Conservation (phyloP, 768 basidiomycete species). For the Leccinum imitatum region DNA sequence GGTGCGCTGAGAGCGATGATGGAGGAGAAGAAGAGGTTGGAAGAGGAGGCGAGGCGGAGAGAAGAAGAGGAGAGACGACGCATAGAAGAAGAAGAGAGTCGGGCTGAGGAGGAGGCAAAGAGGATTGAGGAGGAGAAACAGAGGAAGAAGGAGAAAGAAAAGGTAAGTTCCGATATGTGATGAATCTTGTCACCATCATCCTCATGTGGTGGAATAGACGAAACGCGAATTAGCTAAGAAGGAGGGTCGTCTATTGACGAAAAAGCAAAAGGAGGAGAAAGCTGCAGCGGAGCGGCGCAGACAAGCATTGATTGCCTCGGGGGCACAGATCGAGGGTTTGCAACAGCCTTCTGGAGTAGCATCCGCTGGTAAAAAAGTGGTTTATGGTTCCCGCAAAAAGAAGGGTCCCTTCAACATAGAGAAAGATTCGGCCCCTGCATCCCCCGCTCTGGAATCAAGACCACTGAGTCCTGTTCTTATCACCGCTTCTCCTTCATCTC, state of each 20-base stretch:
- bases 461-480: conserved; percentile 41
- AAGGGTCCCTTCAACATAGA: conserved; percentile 55
- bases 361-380: conserved; percentile 61
- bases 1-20: conserved; percentile 85
- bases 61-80: conserved; percentile 78
- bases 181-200: not conserved
- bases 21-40: conserved; percentile 86
- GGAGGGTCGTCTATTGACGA: conserved; percentile 92
- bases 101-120: conserved; percentile 71
- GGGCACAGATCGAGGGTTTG: conserved; percentile 87
- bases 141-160: conserved; percentile 85
- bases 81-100: conserved; percentile 88
- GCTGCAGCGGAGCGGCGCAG: conserved; percentile 88
- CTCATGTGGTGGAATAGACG: conserved; percentile 46
- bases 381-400: conserved; percentile 85
- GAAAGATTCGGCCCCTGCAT: conserved; percentile 31
- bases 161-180: conserved; percentile 43
- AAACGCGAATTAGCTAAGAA: conserved; percentile 90
- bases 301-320: conserved; percentile 86
- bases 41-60: conserved; percentile 73
- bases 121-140: conserved; percentile 82
- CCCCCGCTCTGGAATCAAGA: conserved; percentile 54
- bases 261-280: conserved; percentile 94
- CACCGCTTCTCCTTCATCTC: conserved; percentile 23
- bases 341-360: conserved; percentile 52